Conservation (phyloP, 202 grass and related monocot species). For the Schoenoplectus triqueter region DNA sequence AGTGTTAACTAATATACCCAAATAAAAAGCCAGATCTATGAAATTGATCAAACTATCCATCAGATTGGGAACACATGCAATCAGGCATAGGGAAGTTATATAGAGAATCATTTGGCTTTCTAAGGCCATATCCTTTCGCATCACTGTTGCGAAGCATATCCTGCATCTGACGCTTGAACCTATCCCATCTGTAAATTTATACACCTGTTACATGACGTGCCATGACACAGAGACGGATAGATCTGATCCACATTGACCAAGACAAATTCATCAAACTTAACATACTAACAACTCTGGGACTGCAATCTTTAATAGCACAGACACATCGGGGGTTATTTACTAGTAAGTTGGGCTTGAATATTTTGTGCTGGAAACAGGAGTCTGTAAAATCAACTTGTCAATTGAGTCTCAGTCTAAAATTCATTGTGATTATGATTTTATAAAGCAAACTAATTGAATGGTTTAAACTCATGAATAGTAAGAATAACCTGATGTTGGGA, state of each 20-base stretch:
- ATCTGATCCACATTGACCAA: too few species aligned
- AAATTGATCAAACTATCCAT: constrained; percentile 39
- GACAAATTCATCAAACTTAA: not conserved
- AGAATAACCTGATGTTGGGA: constrained; percentile 59
- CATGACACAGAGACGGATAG: not conserved
- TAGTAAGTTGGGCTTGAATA: not conserved
- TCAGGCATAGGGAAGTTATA: constrained; percentile 87
- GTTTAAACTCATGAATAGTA: constrained; percentile 21
- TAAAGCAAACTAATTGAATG: not conserved
- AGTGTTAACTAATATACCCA: constrained; percentile 36
- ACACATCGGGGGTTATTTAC: not conserved
- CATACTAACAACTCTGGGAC: not conserved
- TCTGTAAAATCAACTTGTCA: not conserved
- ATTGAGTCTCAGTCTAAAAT: not conserved
- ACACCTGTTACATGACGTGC: not conserved
- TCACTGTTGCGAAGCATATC: constrained; percentile 77
- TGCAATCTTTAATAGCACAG: not conserved
- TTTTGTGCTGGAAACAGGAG: constrained; percentile 5
- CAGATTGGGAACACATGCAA: constrained; percentile 74
- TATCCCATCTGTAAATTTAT: constrained; percentile 65
- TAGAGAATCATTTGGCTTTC: constrained; percentile 64
- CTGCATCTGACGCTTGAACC: constrained; percentile 73
- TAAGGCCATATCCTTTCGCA: constrained; percentile 57
- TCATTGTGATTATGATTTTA: not conserved
- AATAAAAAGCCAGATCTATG: not conserved